Conservation (phyloP, 2,329 filamentous ascomycete species). For the Lecanicillium sp. region DNA sequence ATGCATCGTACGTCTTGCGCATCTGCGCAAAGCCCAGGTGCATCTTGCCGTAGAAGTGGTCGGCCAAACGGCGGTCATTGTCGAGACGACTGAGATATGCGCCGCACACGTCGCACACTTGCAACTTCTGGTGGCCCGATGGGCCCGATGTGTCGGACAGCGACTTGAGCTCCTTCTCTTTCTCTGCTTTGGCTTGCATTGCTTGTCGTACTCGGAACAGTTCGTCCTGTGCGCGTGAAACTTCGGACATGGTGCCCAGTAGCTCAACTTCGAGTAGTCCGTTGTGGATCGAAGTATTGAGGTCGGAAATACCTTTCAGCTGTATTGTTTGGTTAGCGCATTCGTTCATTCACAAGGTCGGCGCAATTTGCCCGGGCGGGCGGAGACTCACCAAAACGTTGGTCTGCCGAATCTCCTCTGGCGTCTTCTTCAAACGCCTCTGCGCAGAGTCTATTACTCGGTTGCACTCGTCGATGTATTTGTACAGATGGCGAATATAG, state of each 20-base stretch:
- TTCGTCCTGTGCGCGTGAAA: conserved; percentile 78
- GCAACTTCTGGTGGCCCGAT: conserved; percentile 91
- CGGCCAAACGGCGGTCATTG: conserved; percentile 86
- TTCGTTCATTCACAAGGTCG: not conserved
- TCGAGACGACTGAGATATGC: conserved; percentile 88
- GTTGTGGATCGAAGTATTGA: conserved; percentile 68
- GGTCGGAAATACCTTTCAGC: conserved; percentile 78
- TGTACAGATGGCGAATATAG: conserved; percentile 91
- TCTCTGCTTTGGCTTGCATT: conserved; percentile 72
- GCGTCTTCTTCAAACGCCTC: conserved; percentile 88
- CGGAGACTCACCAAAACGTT: conserved; percentile 67
- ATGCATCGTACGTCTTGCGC: conserved; percentile 84
- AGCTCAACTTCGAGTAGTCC: conserved; percentile 82
- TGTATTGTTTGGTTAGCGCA: conserved; percentile 14
- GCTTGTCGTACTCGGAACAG: conserved; percentile 78
- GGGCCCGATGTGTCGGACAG: conserved; percentile 89
- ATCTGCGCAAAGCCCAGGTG: conserved; percentile 97
- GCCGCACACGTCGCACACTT: conserved; percentile 97
- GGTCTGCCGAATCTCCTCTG: conserved; percentile 93
- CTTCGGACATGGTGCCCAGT: conserved; percentile 72
- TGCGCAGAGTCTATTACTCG: conserved; percentile 86
- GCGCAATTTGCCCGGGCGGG: too few relatives aligned
- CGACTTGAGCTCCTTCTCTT: conserved; percentile 81
- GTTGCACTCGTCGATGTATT: conserved; percentile 96
- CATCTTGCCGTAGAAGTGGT: conserved; percentile 99